Conservation (phyloP, 208 protist genomes). For the Lotmaria passim region DNA sequence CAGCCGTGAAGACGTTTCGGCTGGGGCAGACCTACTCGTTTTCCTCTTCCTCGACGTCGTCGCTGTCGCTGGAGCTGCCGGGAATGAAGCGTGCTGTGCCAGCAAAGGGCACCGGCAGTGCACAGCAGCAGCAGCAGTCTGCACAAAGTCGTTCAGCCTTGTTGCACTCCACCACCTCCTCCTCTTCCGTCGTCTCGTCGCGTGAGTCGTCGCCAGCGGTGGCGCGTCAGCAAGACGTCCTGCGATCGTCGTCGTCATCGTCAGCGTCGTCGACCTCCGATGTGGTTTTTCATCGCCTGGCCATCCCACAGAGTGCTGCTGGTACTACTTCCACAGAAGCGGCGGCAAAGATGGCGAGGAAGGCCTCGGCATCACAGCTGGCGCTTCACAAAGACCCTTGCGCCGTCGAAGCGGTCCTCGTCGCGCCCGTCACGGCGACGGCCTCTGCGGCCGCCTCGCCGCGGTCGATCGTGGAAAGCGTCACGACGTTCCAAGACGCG, state of each 20-base stretch:
- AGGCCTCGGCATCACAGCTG: too few relatives aligned
- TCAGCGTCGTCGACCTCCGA: slow-evolving; percentile 21
- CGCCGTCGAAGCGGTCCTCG: neutral
- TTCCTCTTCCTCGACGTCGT: slow-evolving; percentile 25
- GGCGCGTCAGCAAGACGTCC: neutral
- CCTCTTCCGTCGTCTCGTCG: slow-evolving; percentile 8
- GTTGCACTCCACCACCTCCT: neutral
- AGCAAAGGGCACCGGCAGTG: neutral
- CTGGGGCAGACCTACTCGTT: slow-evolving; percentile 23
- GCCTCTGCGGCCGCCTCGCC: neutral
- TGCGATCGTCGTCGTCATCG: slow-evolving; percentile 5
- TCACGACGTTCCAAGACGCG: neutral
- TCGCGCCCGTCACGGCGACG: neutral
- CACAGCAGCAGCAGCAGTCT: neutral
- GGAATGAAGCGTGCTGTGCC: neutral
- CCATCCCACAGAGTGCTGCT: neutral
- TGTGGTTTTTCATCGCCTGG: slow-evolving; percentile 8
- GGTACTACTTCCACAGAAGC: neutral
- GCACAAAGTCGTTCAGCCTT: neutral
- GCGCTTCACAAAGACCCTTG: neutral
- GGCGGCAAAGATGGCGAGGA: too few relatives aligned
- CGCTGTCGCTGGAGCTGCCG: slow-evolving; percentile 7
- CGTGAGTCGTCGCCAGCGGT: neutral
- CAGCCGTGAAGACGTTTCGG: slow-evolving; percentile 4
- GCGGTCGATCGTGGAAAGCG: neutral